Base-by-base conservation (phyloP, 2,329 filamentous ascomycete species). In the Nothopassalora personata region DNA sequence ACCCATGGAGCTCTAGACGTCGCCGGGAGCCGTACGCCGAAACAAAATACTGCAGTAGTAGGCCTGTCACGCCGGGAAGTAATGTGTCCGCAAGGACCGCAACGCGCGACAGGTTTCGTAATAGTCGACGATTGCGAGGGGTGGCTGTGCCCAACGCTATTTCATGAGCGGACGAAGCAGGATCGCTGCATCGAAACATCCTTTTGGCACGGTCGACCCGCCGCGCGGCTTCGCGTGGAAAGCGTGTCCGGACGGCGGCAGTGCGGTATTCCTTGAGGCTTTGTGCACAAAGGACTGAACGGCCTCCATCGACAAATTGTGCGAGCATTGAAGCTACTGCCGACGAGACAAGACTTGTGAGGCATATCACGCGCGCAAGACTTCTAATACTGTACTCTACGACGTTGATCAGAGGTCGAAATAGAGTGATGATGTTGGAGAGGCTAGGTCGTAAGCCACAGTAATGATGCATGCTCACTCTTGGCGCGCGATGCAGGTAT, bases 341-440 rank as follows among this genome's bases (percentile, higher is more conserved):
- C 23, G 23, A 3, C 23, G 23, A 23, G 23, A 23, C 23, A 23
- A 23, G 1, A 23, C 23, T 1, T 23, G 23, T 23, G 23, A 23
- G 23, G 23, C 23, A 23, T 23, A 23, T 3, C n/a, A n/a, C n/a
- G n/a, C n/a, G n/a, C n/a, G n/a, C n/a, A n/a, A n/a, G n/a, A n/a
- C n/a, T n/a, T n/a, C n/a, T n/a, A n/a, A n/a, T n/a, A n/a, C n/a
- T n/a, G n/a, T 10, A 53, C 15, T 23, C 23, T 13, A 34, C 23
- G 8, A 34, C 19, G 11, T 11, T 18, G 15, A n/a, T 19, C 48
- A 33, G 60, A 62, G 50, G 60, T 62, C 53, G 53, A 57, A 54
- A 58, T 60, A 62, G 60, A 54, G 60, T 62, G 60, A 58, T 62
- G 51, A 34, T 34, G 49, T 34, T 51, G 49, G 49, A 13, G 28